Percentiles rank a stretch among this genome's conserved stretches.
phyloP scores from a whole-genome alignment of 345 rosid genomes.

The Lepidium africanum region DNA sequence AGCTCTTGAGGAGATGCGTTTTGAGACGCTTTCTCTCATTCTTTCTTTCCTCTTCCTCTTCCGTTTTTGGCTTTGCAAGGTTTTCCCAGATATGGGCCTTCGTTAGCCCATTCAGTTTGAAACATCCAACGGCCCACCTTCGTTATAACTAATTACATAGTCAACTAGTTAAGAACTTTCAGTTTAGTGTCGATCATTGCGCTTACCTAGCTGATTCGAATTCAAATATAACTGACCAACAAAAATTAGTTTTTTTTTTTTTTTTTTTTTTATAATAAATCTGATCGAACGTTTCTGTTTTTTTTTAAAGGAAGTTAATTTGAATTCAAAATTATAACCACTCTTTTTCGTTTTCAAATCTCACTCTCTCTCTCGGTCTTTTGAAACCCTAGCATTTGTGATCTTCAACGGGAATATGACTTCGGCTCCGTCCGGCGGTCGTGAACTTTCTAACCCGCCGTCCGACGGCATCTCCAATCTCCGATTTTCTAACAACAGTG shows the following conservation, averaged over 20 bases:
- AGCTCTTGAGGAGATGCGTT: neutral
- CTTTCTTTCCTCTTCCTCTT: neutral
- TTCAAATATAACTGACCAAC: neutral
- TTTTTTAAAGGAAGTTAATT: neutral
- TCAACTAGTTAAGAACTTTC: neutral
- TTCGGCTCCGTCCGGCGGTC: slow-evolving; percentile 59
- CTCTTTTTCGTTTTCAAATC: neutral
- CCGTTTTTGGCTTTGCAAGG: neutral
- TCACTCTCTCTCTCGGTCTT: neutral
- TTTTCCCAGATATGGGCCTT: neutral
- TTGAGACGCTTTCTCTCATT: slow-evolving; percentile 17
- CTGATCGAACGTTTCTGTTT: neutral
- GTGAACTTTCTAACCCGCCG: slow-evolving; percentile 82
- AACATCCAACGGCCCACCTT: neutral
- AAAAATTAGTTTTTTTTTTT: neutral
- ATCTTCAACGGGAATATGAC: slow-evolving; percentile 17
- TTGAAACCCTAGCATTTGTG: slow-evolving; percentile 14
- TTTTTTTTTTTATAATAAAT: neutral
- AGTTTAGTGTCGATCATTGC: neutral
- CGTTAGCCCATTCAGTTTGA: neutral
- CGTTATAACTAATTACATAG: neutral
- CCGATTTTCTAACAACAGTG: slow-evolving; percentile 92
- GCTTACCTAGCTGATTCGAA: neutral
- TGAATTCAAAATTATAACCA: slow-evolving; percentile 8
- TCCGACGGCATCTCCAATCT: slow-evolving; percentile 93